Conservation (phyloP, 1,139 yeast species). For the Protomyces gravidus region DNA sequence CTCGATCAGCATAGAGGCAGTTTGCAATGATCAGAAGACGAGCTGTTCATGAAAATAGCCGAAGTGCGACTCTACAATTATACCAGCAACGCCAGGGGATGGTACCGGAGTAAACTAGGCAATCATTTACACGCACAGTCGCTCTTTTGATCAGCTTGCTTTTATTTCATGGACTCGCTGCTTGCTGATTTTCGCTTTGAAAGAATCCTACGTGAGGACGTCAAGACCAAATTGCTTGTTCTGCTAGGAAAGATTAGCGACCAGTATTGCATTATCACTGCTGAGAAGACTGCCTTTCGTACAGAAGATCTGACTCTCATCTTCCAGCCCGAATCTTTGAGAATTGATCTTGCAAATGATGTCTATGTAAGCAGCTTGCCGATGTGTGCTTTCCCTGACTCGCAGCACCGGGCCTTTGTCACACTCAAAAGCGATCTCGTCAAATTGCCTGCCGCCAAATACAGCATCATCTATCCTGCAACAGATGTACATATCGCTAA, state of each 20-base stretch:
- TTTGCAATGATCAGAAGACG: no score
- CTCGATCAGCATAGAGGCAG: no score
- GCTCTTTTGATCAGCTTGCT: no score
- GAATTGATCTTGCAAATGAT: constrained; percentile 5
- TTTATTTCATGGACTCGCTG: neutral
- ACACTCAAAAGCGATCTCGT: neutral
- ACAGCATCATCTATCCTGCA: constrained; percentile 84
- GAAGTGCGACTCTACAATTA: no score
- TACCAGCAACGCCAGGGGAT: no score
- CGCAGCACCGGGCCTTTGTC: constrained; percentile 15
- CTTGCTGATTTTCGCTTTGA: neutral
- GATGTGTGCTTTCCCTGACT: neutral
- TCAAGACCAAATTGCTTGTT: constrained; percentile 49
- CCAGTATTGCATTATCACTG: constrained; percentile 61
- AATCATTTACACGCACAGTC: no score
- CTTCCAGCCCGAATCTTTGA: neutral
- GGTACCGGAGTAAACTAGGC: no score
- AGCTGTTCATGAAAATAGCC: no score
- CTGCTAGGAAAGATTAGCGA: constrained; percentile 62
- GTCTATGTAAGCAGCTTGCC: constrained; percentile 7
- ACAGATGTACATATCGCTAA: constrained; percentile 75
- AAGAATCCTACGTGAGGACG: constrained; percentile 4
- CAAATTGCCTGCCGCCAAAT: constrained; percentile 58
- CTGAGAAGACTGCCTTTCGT: constrained; percentile 67
- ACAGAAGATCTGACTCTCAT: constrained; percentile 10